A percentile compares a stretch with the other conserved stretches of the same genome.
Conservation (phyloP, 179 eudicot species). For the Dionaea muscipula region DNA sequence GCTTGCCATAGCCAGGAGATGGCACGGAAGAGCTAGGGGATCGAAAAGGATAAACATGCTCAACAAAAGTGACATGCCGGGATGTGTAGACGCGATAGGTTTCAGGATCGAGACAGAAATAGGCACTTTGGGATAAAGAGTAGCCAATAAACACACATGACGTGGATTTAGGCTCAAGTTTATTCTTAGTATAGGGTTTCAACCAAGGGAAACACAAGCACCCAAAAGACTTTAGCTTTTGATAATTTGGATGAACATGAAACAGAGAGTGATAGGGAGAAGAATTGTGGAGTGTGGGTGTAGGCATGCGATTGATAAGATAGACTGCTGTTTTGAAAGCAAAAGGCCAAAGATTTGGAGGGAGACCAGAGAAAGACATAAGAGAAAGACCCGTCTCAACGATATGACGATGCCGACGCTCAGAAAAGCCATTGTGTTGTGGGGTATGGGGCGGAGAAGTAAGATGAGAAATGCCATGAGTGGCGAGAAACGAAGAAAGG, state of each 20-base stretch:
- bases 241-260: not conserved
- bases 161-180: no score
- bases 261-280: not conserved
- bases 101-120: no score
- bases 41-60: no score
- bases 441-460: conserved; percentile 4
- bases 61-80: no score
- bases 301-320: not conserved
- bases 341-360: not conserved
- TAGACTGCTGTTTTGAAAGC: not conserved
- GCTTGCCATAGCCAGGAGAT: no score
- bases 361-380: not conserved
- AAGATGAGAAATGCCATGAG: conserved; percentile 6
- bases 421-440: conserved; percentile 6
- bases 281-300: not conserved
- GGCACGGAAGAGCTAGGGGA: no score
- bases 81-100: no score
- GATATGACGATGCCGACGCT: not conserved
- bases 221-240: not conserved
- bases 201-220: no score
- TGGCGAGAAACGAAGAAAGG: not conserved
- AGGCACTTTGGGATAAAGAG: no score
- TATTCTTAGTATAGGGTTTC: no score
- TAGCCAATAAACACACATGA: no score
- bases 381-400: not conserved